phyloP scores from a whole-genome alignment of 2,329 filamentous ascomycete species.

The Stemphylium vesicarium region DNA sequence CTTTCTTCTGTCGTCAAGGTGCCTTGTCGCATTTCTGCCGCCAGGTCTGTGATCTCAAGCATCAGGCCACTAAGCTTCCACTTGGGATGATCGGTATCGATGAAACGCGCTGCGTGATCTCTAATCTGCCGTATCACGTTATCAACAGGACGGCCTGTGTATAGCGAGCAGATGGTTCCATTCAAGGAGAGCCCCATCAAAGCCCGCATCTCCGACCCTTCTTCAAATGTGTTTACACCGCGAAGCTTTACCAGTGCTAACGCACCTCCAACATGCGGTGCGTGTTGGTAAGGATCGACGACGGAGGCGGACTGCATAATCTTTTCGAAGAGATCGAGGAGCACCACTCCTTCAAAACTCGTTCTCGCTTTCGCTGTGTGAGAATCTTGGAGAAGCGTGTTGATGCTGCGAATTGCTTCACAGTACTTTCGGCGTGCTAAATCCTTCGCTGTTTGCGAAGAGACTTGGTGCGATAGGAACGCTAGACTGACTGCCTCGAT shows the following conservation, averaged over 20 bases:
- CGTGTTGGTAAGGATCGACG: conserved; percentile 15
- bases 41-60: conserved; percentile 35
- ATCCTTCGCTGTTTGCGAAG: conserved; percentile 21
- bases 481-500: conserved; percentile 41
- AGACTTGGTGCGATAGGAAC: conserved; percentile 31
- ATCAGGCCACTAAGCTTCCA: conserved; percentile 38
- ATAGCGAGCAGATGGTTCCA: conserved; percentile 38
- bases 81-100: conserved; percentile 37
- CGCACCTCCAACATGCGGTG: conserved; percentile 36
- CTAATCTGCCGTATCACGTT: conserved; percentile 27
- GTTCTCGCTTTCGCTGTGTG: conserved; percentile 17
- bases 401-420: conserved; percentile 30
- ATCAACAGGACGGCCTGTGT: conserved; percentile 26
- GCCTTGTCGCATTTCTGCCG: conserved; percentile 19
- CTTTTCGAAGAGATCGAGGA: conserved; percentile 39
- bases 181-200: conserved; percentile 34
- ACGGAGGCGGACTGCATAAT: conserved; percentile 22
- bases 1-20: conserved; percentile 20
- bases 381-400: conserved; percentile 22
- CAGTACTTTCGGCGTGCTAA: conserved; percentile 33
- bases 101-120: conserved; percentile 26
- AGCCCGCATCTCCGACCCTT: conserved; percentile 17
- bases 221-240: conserved; percentile 25
- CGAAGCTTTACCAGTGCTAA: conserved; percentile 32
- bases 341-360: conserved; percentile 28